phyloP scores from a whole-genome alignment of 1,284 basidiomycete species.

The Sporisorium scitamineum region DNA sequence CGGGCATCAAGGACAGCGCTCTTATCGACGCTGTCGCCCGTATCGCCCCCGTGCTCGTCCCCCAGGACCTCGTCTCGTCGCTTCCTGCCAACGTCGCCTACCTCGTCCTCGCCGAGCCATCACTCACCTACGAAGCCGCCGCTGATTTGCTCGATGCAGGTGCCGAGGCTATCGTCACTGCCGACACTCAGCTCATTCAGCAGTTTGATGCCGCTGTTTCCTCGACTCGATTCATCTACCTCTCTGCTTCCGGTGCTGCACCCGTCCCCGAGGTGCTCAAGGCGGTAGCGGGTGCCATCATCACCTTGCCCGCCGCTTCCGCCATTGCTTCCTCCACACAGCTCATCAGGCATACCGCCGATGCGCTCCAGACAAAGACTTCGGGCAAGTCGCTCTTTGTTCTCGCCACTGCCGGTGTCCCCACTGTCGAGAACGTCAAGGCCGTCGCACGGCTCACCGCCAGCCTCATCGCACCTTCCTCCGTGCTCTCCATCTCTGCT shows the following conservation, averaged over 20 bases:
- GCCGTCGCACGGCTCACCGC: constrained; percentile 44
- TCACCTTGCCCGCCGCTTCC: constrained; percentile 46
- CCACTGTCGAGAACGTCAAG: constrained; percentile 47
- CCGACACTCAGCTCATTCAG: constrained; percentile 40
- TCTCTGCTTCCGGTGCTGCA: constrained; percentile 37
- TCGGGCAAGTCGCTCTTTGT: constrained; percentile 64
- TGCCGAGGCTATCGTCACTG: constrained; percentile 58
- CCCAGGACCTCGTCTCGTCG: constrained; percentile 31
- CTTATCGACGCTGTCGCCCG: constrained; percentile 43
- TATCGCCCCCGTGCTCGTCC: constrained; percentile 51
- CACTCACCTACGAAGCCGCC: constrained; percentile 48
- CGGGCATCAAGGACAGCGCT: constrained; percentile 29
- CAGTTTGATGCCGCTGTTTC: constrained; percentile 49
- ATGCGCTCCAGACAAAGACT: constrained; percentile 51
- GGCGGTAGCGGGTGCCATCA: constrained; percentile 50
- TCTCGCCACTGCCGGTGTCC: constrained; percentile 30
- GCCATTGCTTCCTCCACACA: constrained; percentile 43
- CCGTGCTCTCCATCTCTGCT: constrained; percentile 39
- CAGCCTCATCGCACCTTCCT: constrained; percentile 56
- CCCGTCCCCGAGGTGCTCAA: constrained; percentile 49
- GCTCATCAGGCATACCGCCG: constrained; percentile 45
- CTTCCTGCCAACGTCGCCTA: constrained; percentile 35
- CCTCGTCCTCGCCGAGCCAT: constrained; percentile 47
- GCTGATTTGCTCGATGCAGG: constrained; percentile 60
- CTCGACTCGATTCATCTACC: constrained; percentile 53